Conservation (phyloP, 805 yeast species). For the Jamesozyma piceae region DNA sequence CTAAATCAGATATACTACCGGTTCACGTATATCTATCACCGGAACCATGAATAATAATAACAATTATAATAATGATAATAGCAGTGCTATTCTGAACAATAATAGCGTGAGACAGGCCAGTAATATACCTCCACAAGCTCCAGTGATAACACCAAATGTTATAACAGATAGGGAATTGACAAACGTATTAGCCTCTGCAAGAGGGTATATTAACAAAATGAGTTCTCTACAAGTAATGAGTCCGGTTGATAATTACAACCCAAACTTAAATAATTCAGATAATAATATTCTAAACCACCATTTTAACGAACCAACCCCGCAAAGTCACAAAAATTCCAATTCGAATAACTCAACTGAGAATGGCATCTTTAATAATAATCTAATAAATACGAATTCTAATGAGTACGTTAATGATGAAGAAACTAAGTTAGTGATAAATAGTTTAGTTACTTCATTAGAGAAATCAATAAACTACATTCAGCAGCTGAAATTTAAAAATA, state of each 20-base stretch:
- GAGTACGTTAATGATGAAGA: neutral
- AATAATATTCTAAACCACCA: neutral
- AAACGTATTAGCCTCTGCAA: conserved; percentile 7
- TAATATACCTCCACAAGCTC: no score
- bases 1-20: no score
- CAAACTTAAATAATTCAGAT: neutral
- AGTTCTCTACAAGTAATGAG: conserved; percentile 6
- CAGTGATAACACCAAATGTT: neutral
- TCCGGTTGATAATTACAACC: conserved; percentile 7
- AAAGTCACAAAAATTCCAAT: neutral
- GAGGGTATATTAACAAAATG: conserved; percentile 6
- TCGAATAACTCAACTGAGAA: neutral
- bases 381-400: neutral
- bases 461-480: conserved; percentile 26
- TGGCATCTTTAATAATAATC: neutral
- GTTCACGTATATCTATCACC: no score
- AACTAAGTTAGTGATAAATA: conserved; percentile 7
- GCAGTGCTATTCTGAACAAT: no score
- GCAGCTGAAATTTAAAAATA: conserved; percentile 30
- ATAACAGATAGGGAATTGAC: neutral
- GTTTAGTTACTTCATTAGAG: conserved; percentile 16
- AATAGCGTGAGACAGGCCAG: no score
- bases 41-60: no score
- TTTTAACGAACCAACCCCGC: neutral
- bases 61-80: no score